These are phyloP conservation scores for Yamadazyma endophytica DNA, from an alignment of 805 yeast genomes.

Conservation along the genomic window DNA sequence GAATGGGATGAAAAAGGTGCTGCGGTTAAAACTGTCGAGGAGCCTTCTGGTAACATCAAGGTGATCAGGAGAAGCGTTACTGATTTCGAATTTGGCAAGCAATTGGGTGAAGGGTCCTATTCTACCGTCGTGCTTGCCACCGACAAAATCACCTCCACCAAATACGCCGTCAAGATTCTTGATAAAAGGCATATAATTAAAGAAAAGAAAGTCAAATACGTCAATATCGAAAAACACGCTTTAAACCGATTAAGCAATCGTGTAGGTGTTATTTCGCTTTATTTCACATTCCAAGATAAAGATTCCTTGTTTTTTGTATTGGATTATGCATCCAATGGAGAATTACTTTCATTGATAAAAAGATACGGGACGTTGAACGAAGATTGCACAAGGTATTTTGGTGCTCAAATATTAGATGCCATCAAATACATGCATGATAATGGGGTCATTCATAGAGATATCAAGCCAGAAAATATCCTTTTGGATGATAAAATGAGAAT, in stretches of 20 bases:
- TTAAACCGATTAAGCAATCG: slow-evolving; percentile 61
- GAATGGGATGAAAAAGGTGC: slow-evolving; percentile 35
- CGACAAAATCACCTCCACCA: slow-evolving; percentile 47
- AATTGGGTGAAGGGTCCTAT: slow-evolving; percentile 44
- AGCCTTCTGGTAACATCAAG: slow-evolving; percentile 13
- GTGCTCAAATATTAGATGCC: slow-evolving; percentile 73
- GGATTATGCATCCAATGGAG: slow-evolving; percentile 80
- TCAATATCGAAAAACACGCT: slow-evolving; percentile 78
- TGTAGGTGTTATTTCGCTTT: slow-evolving; percentile 62
- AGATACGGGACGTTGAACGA: slow-evolving; percentile 69
- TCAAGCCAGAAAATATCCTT: slow-evolving; percentile 78
- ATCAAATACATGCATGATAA: slow-evolving; percentile 65
- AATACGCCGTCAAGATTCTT: slow-evolving; percentile 73
- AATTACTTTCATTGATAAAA: slow-evolving; percentile 62
- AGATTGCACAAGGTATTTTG: slow-evolving; percentile 61
- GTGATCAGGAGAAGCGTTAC: slow-evolving; percentile 33
- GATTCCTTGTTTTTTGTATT: slow-evolving; percentile 67
- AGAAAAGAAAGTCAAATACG: slow-evolving; percentile 81
- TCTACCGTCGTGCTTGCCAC: slow-evolving; percentile 43
- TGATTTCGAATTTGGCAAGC: slow-evolving; percentile 39
- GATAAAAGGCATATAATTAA: slow-evolving; percentile 75
- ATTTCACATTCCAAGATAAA: slow-evolving; percentile 78
- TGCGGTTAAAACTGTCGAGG: slow-evolving; percentile 21
- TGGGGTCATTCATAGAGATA: slow-evolving; percentile 78
- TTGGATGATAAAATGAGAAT: slow-evolving; percentile 57